Evolutionary conservation across 805 yeast species (phyloP).

Genomic region (Hanseniaspora hatyaiensis): DNA sequence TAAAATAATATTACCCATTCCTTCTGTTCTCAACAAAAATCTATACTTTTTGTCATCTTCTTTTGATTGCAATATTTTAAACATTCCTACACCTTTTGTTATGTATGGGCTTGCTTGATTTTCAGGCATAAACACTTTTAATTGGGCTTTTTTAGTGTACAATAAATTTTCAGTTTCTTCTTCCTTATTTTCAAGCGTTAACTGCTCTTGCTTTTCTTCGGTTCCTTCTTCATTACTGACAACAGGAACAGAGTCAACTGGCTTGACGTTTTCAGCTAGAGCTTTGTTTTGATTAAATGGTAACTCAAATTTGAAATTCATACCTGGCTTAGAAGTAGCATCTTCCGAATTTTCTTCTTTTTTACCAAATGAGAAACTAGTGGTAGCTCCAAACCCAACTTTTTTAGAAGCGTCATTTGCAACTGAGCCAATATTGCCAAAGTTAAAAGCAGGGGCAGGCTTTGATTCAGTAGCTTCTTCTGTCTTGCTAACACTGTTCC

Average conservation of each 20-base stretch:
- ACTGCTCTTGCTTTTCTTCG: slow-evolving; percentile 40
- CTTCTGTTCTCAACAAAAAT: slow-evolving; percentile 75
- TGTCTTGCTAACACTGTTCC: too few species aligned
- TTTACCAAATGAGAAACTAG: slow-evolving; percentile 7
- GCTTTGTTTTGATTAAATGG: slow-evolving; percentile 27
- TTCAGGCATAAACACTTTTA: slow-evolving; percentile 47
- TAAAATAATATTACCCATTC: slow-evolving; percentile 65
- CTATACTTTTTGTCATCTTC: slow-evolving; percentile 50
- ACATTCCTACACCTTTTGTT: slow-evolving; percentile 68
- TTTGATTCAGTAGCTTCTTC: slow-evolving; percentile 8
- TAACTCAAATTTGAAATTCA: slow-evolving; percentile 28
- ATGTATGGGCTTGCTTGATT: slow-evolving; percentile 43
- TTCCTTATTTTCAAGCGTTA: slow-evolving; percentile 44
- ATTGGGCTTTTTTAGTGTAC: slow-evolving; percentile 58
- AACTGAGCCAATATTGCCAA: slow-evolving; percentile 17
- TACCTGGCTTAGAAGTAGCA: slow-evolving; percentile 21
- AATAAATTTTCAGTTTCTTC: slow-evolving; percentile 67
- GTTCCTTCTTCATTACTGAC: slow-evolving; percentile 32
- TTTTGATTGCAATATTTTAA: slow-evolving; percentile 56
- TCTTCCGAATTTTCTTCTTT: slow-evolving; percentile 15
- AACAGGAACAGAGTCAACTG: too few species aligned
- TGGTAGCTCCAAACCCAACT: slow-evolving; percentile 19
- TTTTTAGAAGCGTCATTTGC: slow-evolving; percentile 18
- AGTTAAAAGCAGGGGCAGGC: slow-evolving; percentile 21
- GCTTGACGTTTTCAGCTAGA: slow-evolving; percentile 10